A percentile compares a stretch with the other conserved stretches of the same genome.
Conservation (phyloP, 1,284 basidiomycete species). For the Stygiomarasmius scandens region DNA sequence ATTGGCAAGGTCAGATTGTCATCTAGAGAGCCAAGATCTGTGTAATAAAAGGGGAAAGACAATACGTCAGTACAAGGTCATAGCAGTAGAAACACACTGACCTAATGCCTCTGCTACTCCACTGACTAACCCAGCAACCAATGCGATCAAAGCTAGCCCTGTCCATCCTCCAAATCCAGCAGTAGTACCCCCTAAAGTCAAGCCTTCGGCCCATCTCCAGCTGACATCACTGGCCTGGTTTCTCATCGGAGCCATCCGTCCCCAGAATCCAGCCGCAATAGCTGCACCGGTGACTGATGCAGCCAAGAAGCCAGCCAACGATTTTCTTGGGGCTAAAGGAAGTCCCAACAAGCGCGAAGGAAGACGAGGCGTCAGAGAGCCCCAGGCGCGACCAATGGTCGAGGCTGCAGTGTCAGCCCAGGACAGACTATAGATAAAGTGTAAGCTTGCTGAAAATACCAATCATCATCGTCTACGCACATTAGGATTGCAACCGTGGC, state of each 20-base stretch:
- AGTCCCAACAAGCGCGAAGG: constrained; percentile 61
- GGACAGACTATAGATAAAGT: constrained; percentile 65
- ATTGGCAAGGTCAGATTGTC: constrained; percentile 95
- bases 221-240: constrained; percentile 38
- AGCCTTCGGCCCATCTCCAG: constrained; percentile 59
- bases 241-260: constrained; percentile 53
- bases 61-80: neutral
- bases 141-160: constrained; percentile 60
- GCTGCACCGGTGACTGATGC: constrained; percentile 78
- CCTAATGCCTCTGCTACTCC: constrained; percentile 85
- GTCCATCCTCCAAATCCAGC: constrained; percentile 40
- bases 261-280: constrained; percentile 84
- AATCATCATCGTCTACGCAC: constrained; percentile 47
- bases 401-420: constrained; percentile 98
- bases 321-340: constrained; percentile 84
- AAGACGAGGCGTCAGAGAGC: constrained; percentile 71
- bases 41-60: constrained; percentile 18
- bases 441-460: neutral
- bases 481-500: constrained; percentile 88
- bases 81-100: constrained; percentile 40
- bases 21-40: constrained; percentile 87
- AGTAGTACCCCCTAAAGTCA: constrained; percentile 19
- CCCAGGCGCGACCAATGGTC: constrained; percentile 82
- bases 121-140: constrained; percentile 76
- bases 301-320: constrained; percentile 87